phyloP scores from a whole-genome alignment of 1,284 basidiomycete genomes.

The Ustilago crameri region DNA sequence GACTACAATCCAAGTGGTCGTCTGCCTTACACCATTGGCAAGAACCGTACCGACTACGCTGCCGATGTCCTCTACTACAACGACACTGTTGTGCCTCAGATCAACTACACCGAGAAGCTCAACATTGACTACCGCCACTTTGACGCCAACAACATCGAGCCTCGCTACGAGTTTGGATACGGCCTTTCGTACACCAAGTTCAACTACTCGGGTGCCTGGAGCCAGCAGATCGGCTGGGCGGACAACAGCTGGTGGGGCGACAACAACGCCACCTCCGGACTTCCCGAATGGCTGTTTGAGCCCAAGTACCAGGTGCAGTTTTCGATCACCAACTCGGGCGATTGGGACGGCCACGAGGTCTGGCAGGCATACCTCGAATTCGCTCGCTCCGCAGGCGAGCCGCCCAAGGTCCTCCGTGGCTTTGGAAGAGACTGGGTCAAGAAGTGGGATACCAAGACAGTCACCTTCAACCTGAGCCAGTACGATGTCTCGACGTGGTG shows the following conservation, averaged over 20 bases:
- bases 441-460: constrained; percentile 27
- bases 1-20: constrained; percentile 58
- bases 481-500: constrained; percentile 57
- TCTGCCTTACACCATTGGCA: constrained; percentile 61
- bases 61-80: constrained; percentile 56
- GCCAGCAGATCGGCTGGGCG: constrained; percentile 34
- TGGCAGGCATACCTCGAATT: constrained; percentile 60
- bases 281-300: constrained; percentile 59
- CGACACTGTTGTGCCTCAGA: constrained; percentile 40
- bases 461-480: constrained; percentile 46
- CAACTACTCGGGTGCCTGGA: constrained; percentile 40
- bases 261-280: constrained; percentile 26
- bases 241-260: constrained; percentile 52
- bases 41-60: constrained; percentile 49
- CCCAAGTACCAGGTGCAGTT: constrained; percentile 50
- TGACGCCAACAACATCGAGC: constrained; percentile 51
- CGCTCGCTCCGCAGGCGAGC: constrained; percentile 52
- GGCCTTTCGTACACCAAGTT: constrained; percentile 63
- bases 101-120: constrained; percentile 60
- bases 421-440: constrained; percentile 53
- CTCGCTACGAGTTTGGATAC: constrained; percentile 56
- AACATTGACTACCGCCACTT: constrained; percentile 58
- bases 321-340: constrained; percentile 54
- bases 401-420: constrained; percentile 57
- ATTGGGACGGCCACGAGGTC: constrained; percentile 56